phyloP scores from a whole-genome alignment of 1,284 basidiomycete genomes.

The Moesziomyces antarcticus region DNA sequence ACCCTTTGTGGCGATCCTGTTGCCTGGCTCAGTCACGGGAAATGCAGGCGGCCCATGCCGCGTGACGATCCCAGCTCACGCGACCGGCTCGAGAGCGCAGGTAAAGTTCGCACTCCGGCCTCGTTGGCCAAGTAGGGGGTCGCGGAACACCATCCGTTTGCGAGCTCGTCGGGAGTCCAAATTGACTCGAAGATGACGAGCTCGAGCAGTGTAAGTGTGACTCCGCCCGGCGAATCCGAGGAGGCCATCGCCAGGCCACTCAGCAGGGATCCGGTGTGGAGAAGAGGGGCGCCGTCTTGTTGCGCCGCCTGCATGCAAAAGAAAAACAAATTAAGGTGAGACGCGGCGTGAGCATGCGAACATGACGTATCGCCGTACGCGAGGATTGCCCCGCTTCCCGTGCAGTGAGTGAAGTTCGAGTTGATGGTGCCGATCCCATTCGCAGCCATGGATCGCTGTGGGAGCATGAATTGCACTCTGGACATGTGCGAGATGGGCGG shows the following conservation, averaged over 20 bases:
- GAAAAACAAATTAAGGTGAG: constrained; percentile 6
- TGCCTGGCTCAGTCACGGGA: constrained; percentile 17
- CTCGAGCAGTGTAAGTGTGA: background rate
- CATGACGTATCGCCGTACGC: constrained; percentile 14
- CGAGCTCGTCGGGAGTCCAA: background rate
- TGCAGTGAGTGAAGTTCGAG: background rate
- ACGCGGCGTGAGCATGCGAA: constrained; percentile 4
- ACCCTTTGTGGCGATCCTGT: constrained; percentile 11
- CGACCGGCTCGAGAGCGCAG: background rate
- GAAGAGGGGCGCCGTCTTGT: background rate
- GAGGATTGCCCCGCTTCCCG: constrained; percentile 12
- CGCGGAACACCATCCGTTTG: background rate
- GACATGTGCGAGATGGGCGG: no score
- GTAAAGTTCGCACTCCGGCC: background rate
- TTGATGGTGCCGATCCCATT: background rate
- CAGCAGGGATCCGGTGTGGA: background rate
- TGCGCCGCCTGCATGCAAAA: background rate
- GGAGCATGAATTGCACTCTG: no score
- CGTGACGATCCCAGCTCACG: constrained; percentile 24
- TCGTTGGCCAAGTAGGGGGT: background rate
- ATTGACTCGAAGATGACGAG: background rate
- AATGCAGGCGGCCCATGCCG: constrained; percentile 3
- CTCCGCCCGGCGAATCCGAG: background rate
- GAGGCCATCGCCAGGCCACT: background rate
- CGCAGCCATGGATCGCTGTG: background rate